Evolutionary conservation across 2,329 filamentous ascomycete genomes (phyloP).

Genomic region (Aspergillus sojae): DNA sequence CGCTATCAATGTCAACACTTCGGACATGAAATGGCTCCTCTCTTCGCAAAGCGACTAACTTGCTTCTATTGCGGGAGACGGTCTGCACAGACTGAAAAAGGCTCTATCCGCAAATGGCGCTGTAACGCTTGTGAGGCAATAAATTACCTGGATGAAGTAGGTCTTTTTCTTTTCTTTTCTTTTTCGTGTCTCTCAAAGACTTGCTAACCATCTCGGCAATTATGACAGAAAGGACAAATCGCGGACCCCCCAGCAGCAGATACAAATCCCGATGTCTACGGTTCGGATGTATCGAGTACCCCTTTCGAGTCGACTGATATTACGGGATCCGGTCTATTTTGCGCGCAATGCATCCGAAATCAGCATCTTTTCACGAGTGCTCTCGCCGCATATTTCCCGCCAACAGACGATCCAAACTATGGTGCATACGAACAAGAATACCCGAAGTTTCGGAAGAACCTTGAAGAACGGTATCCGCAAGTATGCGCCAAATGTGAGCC

Average conservation of each 20-base stretch:
- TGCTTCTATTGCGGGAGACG: constrained; percentile 85
- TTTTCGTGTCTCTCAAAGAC: constrained; percentile 12
- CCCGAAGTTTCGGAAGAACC: constrained; percentile 68
- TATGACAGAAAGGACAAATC: constrained; percentile 75
- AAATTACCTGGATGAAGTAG: constrained; percentile 86
- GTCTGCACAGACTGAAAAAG: constrained; percentile 63
- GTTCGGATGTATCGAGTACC: constrained; percentile 51
- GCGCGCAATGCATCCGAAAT: constrained; percentile 81
- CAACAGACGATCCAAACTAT: constrained; percentile 68
- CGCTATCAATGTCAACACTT: constrained; percentile 20
- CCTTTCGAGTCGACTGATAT: constrained; percentile 34
- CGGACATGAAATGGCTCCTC: constrained; percentile 39
- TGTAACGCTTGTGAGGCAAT: constrained; percentile 80
- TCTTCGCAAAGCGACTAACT: constrained; percentile 53
- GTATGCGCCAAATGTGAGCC: constrained; percentile 81
- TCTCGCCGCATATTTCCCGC: constrained; percentile 77
- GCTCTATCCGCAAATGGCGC: constrained; percentile 65
- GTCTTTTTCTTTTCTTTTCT: constrained; percentile 23
- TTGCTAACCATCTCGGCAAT: constrained; percentile 21
- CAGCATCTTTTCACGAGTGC: constrained; percentile 78
- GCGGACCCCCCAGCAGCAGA: constrained; percentile 76
- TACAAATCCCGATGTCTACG: constrained; percentile 45
- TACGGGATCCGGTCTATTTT: constrained; percentile 58
- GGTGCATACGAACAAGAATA: constrained; percentile 68
- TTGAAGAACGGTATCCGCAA: constrained; percentile 85